These are phyloP conservation scores for Sphaerosporella brunnea DNA, from an alignment of 495 filamentous ascomycete species.

Conservation along the genomic window DNA sequence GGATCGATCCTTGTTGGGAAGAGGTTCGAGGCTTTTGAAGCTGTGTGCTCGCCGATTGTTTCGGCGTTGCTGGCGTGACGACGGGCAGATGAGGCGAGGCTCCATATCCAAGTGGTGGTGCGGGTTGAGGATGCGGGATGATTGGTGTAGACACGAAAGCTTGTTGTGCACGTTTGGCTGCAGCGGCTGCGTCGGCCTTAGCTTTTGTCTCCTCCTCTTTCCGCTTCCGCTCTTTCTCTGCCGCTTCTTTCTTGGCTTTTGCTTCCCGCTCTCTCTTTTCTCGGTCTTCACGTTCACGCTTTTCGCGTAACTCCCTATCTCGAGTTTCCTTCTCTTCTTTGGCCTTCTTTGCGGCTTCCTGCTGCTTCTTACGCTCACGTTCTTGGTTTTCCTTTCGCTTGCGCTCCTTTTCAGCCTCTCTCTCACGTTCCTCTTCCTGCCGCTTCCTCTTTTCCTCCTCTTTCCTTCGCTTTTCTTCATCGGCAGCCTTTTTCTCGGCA, in stretches of 20 bases:
- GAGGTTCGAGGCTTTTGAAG: conserved; percentile 42
- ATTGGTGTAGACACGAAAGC: conserved; percentile 29
- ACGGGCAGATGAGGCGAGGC: conserved; percentile 67
- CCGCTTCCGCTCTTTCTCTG: conserved; percentile 49
- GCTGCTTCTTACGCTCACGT: conserved; percentile 53
- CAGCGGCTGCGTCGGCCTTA: conserved; percentile 33
- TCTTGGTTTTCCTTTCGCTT: conserved; percentile 69
- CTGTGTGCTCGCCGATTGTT: conserved; percentile 32
- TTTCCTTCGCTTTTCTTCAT: conserved; percentile 80
- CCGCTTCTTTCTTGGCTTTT: conserved; percentile 41
- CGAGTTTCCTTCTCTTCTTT: conserved; percentile 56
- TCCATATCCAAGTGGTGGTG: conserved; percentile 30
- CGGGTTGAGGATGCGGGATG: conserved; percentile 9
- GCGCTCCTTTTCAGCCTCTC: conserved; percentile 62
- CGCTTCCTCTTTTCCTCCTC: conserved; percentile 83
- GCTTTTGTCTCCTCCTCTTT: conserved; percentile 40
- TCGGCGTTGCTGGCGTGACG: conserved; percentile 66
- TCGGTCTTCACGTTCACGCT: conserved; percentile 56
- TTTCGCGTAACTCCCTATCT: conserved; percentile 56
- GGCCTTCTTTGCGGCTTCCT: conserved; percentile 40
- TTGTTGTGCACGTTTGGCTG: conserved; percentile 34
- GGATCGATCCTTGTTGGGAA: conserved; percentile 68
- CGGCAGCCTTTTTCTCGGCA: conserved; percentile 75
- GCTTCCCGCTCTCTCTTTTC: conserved; percentile 47
- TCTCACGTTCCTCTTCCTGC: conserved; percentile 66